Conservation (phyloP, 2,329 filamentous ascomycete genomes). For the Cercospora brassicicola region DNA sequence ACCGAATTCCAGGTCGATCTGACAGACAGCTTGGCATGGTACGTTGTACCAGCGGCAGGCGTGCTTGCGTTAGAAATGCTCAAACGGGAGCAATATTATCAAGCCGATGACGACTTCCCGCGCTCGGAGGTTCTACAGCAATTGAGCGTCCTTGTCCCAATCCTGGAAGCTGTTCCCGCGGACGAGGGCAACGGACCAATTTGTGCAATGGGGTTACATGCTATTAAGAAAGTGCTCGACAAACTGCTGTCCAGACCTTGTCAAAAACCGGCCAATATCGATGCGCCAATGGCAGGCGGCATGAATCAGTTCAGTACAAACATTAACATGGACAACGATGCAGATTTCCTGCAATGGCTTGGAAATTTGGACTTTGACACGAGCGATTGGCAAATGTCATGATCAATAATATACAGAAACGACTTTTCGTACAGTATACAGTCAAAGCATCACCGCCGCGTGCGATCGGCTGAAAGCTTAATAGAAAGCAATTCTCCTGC, state of each 20-base stretch:
- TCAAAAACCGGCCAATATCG: not conserved
- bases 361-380: conserved; percentile 25
- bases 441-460: not conserved
- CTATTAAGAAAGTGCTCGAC: conserved; percentile 27
- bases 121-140: conserved; percentile 26
- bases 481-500: not conserved
- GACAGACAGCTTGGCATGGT: conserved; percentile 24
- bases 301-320: conserved; percentile 14
- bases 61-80: conserved; percentile 28
- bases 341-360: conserved; percentile 28
- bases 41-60: conserved; percentile 23
- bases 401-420: not conserved
- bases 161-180: conserved; percentile 20
- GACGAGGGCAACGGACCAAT: conserved; percentile 25
- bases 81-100: conserved; percentile 18
- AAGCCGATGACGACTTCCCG: conserved; percentile 18
- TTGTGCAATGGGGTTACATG: conserved; percentile 26
- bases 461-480: not conserved
- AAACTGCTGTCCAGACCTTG: conserved; percentile 16
- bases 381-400: conserved; percentile 6
- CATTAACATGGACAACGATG: conserved; percentile 22
- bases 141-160: conserved; percentile 21
- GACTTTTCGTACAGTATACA: not conserved
- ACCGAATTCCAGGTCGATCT: conserved; percentile 23
- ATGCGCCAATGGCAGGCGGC: not conserved